Conservation (phyloP, 176 grass and related monocot species). For the Dactylis glomerata region DNA sequence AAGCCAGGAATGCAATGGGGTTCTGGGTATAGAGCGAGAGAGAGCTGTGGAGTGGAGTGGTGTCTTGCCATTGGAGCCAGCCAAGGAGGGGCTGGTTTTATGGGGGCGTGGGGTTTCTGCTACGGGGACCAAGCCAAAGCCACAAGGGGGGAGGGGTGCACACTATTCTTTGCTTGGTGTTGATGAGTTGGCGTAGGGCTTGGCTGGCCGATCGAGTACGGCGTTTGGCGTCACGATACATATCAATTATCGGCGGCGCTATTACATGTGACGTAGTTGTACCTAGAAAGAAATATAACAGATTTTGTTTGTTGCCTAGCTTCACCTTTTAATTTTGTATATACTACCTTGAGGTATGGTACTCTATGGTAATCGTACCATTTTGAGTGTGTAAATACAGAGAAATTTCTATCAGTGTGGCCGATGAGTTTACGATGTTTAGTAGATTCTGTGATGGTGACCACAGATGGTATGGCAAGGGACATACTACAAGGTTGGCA, state of each 20-base stretch:
- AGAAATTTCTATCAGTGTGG: background rate
- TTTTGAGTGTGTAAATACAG: background rate
- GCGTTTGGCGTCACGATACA: background rate
- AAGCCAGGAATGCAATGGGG: slow-evolving; percentile 39
- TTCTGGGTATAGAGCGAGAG: slow-evolving; percentile 13
- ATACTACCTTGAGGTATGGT: too few relatives aligned
- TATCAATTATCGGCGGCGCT: background rate
- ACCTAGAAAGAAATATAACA: background rate
- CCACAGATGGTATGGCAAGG: background rate
- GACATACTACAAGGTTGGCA: too few relatives aligned
- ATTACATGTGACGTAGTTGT: background rate
- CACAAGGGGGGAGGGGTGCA: too few relatives aligned
- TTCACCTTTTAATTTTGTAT: background rate
- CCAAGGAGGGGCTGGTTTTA: slow-evolving; percentile 42
- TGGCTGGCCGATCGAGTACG: background rate
- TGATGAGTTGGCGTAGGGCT: slow-evolving; percentile 16
- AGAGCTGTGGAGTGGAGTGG: background rate
- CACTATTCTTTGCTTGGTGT: background rate
- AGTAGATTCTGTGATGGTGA: background rate
- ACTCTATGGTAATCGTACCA: background rate
- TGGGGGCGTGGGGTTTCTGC: slow-evolving; percentile 42
- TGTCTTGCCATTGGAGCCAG: slow-evolving; percentile 5
- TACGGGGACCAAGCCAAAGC: slow-evolving; percentile 44
- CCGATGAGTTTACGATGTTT: background rate
- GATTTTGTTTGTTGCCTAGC: background rate